Percentiles rank a stretch among this genome's conserved stretches.
phyloP scores from a whole-genome alignment of 2,329 filamentous ascomycete species.

The Ophiosphaerella narmari region DNA sequence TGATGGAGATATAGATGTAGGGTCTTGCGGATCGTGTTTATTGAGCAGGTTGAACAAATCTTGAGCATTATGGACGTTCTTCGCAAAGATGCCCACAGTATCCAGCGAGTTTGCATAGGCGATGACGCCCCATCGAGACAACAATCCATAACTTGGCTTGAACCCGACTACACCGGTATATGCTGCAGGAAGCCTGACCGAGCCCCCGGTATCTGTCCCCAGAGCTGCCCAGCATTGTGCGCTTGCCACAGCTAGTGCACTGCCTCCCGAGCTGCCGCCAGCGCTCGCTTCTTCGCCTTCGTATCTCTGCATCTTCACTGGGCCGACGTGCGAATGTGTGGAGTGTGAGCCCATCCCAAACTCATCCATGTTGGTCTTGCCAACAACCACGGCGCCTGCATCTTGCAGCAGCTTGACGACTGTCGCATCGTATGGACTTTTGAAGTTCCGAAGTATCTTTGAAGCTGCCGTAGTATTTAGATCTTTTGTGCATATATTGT shows the following conservation, averaged over 20 bases:
- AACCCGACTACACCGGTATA: constrained; percentile 84
- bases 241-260: constrained; percentile 78
- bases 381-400: constrained; percentile 67
- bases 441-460: constrained; percentile 67
- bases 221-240: constrained; percentile 70
- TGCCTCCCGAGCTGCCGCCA: constrained; percentile 80
- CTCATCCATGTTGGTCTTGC: constrained; percentile 93
- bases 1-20: constrained; percentile 67
- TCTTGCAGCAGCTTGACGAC: constrained; percentile 71
- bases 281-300: constrained; percentile 46
- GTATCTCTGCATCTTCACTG: constrained; percentile 58
- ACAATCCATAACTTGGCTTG: constrained; percentile 87
- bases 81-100: constrained; percentile 78
- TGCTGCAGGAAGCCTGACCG: constrained; percentile 82
- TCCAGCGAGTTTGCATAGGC: constrained; percentile 93
- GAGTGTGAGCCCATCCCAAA: constrained; percentile 94
- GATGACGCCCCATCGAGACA: constrained; percentile 85
- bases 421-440: constrained; percentile 80
- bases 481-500: constrained; percentile 55
- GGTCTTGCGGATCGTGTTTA: constrained; percentile 70
- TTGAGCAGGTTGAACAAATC: constrained; percentile 57
- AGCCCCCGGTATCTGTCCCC: constrained; percentile 93
- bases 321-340: constrained; percentile 67
- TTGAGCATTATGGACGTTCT: constrained; percentile 54
- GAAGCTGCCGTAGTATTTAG: constrained; percentile 80